Evolutionary conservation across 2,329 filamentous ascomycete genomes (phyloP).

Genomic region (Coniochaeta sp.): DNA sequence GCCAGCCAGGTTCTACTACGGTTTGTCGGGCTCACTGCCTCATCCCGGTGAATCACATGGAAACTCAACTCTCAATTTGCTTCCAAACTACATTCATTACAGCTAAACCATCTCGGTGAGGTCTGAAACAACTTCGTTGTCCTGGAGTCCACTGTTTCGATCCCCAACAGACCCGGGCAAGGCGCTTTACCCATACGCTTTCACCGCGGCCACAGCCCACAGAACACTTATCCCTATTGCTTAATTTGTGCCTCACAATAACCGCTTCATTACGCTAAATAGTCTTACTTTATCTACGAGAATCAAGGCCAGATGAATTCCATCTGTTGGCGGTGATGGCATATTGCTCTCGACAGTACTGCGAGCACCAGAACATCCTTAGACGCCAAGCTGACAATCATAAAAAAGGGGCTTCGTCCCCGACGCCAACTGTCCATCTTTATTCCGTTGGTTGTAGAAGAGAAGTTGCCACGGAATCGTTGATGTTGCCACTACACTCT

Average conservation of each 20-base stretch:
- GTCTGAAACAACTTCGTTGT: neutral
- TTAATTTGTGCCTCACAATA: slow-evolving; percentile 14
- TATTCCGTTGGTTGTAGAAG: slow-evolving; percentile 5
- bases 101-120: slow-evolving; percentile 1
- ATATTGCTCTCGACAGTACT: neutral
- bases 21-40: neutral
- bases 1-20: neutral
- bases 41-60: neutral
- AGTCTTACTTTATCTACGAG: slow-evolving; percentile 11
- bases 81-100: neutral
- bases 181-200: neutral
- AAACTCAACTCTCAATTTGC: too few relatives aligned
- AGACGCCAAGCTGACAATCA: neutral
- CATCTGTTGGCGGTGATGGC: neutral
- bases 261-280: slow-evolving; percentile 12
- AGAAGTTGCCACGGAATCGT: neutral
- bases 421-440: neutral
- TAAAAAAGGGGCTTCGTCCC: neutral
- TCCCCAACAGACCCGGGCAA: neutral
- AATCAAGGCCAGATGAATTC: slow-evolving; percentile 11
- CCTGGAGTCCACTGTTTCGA: neutral
- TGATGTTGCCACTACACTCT: neutral
- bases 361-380: neutral
- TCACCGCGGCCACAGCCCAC: neutral
- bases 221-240: neutral